Evolutionary conservation across 257 asterid species (phyloP).

Genomic region (Euphrasia confusa): DNA sequence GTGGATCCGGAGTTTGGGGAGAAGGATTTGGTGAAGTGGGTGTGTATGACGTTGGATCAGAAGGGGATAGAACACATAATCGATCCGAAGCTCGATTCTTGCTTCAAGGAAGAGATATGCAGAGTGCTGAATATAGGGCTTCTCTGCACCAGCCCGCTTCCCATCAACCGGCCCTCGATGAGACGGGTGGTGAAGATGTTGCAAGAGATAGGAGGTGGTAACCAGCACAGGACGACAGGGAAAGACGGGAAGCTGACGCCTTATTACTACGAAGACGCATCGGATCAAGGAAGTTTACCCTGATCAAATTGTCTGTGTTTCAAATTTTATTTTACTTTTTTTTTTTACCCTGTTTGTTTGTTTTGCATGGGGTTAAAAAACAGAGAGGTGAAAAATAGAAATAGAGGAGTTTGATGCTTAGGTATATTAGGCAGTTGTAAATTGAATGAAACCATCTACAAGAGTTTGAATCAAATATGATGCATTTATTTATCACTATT

Average conservation of each 20-base stretch:
- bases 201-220: conserved; percentile 55
- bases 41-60: conserved; percentile 75
- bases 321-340: not conserved
- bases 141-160: conserved; percentile 91
- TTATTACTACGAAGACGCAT: conserved; percentile 70
- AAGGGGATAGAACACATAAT: conserved; percentile 72
- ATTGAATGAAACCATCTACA: conserved; percentile 23
- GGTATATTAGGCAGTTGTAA: conserved; percentile 31
- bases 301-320: conserved; percentile 17
- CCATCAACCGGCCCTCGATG: conserved; percentile 94
- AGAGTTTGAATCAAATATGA: not conserved
- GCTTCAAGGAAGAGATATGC: conserved; percentile 83
- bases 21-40: conserved; percentile 92
- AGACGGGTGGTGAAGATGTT: conserved; percentile 84
- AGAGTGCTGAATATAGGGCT: conserved; percentile 75
- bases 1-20: conserved; percentile 91
- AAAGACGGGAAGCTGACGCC: conserved; percentile 87
- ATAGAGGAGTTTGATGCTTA: conserved; percentile 24
- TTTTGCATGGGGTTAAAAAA: not conserved
- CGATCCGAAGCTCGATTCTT: conserved; percentile 75
- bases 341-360: not conserved
- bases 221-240: conserved; percentile 29
- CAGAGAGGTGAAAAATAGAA: not conserved
- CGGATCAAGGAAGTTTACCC: conserved; percentile 64
- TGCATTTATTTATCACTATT: not conserved